Evolutionary conservation across 1,139 yeast genomes (phyloP).

Genomic region (Saccharomyces hybrid): DNA sequence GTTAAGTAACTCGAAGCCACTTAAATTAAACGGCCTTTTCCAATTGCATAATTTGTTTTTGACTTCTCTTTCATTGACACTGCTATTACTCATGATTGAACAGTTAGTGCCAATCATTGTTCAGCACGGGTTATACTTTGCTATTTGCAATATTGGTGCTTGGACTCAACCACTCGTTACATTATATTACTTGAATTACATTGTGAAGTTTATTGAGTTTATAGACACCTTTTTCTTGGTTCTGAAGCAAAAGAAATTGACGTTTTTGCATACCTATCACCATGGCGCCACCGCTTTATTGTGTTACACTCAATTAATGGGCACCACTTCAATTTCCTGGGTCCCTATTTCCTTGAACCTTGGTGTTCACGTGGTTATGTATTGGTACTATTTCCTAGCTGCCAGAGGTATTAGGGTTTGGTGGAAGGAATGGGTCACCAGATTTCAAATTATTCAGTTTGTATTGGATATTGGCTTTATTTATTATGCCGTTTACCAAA

Average conservation of each 20-base stretch:
- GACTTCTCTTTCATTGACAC: conserved; percentile 52
- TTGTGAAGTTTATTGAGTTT: conserved; percentile 65
- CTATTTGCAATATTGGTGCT: conserved; percentile 58
- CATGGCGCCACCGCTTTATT: conserved; percentile 80
- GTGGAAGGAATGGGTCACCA: conserved; percentile 89
- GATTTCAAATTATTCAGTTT: conserved; percentile 73
- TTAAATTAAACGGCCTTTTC: conserved; percentile 55
- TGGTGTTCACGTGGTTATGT: conserved; percentile 76
- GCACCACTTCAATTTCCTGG: conserved; percentile 72
- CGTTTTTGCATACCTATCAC: conserved; percentile 74
- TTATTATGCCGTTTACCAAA: conserved; percentile 66
- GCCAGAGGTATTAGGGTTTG: conserved; percentile 77
- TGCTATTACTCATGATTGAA: conserved; percentile 57
- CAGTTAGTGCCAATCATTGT: conserved; percentile 63
- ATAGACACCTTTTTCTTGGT: conserved; percentile 70
- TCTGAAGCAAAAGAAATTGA: conserved; percentile 62
- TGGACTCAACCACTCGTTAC: conserved; percentile 66
- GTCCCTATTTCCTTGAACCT: conserved; percentile 68
- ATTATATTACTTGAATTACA: conserved; percentile 65
- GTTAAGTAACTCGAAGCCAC: conserved; percentile 45
- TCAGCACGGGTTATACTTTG: conserved; percentile 55
- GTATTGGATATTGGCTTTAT: conserved; percentile 65
- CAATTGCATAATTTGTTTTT: conserved; percentile 63
- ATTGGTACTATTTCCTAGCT: conserved; percentile 74
- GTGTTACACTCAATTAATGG: conserved; percentile 72